Evolutionary conservation across 192 early-diverging fungal species (phyloP), one percentile per base, ranked within the genome.

Genomic region (Funneliformis geosporum): DNA sequence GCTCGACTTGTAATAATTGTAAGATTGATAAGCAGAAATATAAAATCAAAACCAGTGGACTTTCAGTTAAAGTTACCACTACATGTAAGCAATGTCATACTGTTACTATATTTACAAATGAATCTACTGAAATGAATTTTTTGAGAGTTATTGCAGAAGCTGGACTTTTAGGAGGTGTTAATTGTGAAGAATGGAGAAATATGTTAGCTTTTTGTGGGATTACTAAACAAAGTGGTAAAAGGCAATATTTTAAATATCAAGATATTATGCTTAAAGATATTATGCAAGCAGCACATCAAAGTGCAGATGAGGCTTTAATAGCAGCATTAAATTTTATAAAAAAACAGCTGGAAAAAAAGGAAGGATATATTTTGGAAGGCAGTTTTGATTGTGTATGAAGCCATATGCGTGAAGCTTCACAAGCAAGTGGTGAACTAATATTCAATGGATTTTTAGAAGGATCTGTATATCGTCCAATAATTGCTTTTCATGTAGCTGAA

Each of bases 261-360:
- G 60, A 62, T 9, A 4, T 4, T 5, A 23, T n/a, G 9, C 23
- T 68, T 42, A 11, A 68, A 38, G 1, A 68, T 2, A 11, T 68
- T 10, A 18, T 39, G 8, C 23, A 38, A 68, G 16, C 18, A 8
- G 67, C 67, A 38, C 6, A 68, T 43, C 16, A 38, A 18, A 68
- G 67, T 33, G 67, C 67, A 28, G 39, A 68, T 38, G 18, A 68
- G n/a, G n/a, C n/a, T n/a, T n/a, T n/a, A n/a, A n/a, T n/a, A n/a
- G n/a, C n/a, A n/a, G n/a, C n/a, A n/a, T n/a, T n/a, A 18, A 68
- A 28, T 68, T 2, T n/a, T 62, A 3, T 25, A n/a, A 62, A 38
- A 42, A 33, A 25, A 21, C 7, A 68, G 12, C 28, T 38, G 18
- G 5, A 38, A 9, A 68, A 38, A 18, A 25, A 68, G 5, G 33